These are phyloP conservation scores for Blastobotrys illinoisensis DNA, from an alignment of 1,139 yeast species.

Conservation along the genomic window DNA sequence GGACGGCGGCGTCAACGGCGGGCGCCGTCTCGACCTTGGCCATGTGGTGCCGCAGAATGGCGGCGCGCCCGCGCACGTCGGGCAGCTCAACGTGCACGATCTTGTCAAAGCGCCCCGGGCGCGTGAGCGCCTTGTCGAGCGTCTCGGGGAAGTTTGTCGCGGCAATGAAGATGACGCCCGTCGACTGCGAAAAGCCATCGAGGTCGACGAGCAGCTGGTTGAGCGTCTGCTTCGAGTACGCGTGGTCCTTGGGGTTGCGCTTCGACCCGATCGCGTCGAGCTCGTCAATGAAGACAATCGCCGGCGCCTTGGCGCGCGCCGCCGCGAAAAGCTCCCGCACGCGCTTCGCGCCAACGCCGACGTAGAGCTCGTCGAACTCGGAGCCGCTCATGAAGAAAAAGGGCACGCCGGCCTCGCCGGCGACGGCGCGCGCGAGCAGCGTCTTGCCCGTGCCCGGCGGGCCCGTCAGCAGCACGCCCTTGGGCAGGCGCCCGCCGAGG, in stretches of 20 bases:
- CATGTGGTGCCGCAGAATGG: slow-evolving; percentile 88
- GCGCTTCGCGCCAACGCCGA: slow-evolving; percentile 98
- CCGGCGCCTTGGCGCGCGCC: slow-evolving; percentile 94
- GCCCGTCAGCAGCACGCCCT: slow-evolving; percentile 93
- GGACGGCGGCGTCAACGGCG: slow-evolving; percentile 77
- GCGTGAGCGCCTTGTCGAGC: slow-evolving; percentile 90
- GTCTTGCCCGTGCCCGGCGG: slow-evolving; percentile 99
- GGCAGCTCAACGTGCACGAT: slow-evolving; percentile 94
- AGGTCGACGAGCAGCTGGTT: slow-evolving; percentile 93
- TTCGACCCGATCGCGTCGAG: slow-evolving; percentile 98
- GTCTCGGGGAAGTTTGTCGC: slow-evolving; percentile 98
- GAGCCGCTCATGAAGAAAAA: slow-evolving; percentile 98
- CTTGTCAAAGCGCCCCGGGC: slow-evolving; percentile 98
- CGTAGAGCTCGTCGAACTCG: slow-evolving; percentile 95
- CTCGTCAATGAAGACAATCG: slow-evolving; percentile 93
- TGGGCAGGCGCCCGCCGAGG: slow-evolving; percentile 93
- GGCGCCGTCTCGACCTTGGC: slow-evolving; percentile 79
- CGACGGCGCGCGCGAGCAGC: slow-evolving; percentile 93
- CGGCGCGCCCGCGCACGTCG: slow-evolving; percentile 95
- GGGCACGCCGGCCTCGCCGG: slow-evolving; percentile 99
- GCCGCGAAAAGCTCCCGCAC: slow-evolving; percentile 89
- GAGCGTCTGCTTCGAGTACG: slow-evolving; percentile 93
- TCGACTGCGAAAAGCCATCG: slow-evolving; percentile 91
- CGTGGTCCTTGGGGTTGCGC: slow-evolving; percentile 95
- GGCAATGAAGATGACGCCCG: slow-evolving; percentile 92